phyloP scores from a whole-genome alignment of 2,329 filamentous ascomycete genomes.

The Ophiostoma ulmi region DNA sequence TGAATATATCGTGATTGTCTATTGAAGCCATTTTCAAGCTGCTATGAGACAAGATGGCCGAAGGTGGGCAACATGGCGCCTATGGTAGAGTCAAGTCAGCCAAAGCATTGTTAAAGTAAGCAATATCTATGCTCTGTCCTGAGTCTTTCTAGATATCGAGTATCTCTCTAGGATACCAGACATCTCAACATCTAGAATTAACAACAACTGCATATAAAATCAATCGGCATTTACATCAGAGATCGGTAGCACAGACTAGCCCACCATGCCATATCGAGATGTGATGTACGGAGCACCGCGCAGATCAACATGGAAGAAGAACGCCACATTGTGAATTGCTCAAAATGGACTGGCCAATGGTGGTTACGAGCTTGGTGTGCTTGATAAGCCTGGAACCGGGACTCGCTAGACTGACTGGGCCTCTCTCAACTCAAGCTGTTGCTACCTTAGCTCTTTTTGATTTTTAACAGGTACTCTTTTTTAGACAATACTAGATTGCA shows the following conservation, averaged over 20 bases:
- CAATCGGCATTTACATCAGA: neutral
- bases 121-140: neutral
- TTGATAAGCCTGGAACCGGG: neutral
- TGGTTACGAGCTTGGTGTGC: neutral
- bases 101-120: neutral
- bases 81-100: neutral
- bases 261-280: constrained; percentile 11
- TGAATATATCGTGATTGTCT: neutral
- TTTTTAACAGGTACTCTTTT: neutral
- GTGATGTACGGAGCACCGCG: constrained; percentile 12
- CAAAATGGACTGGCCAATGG: neutral
- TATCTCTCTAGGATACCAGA: neutral
- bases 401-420: no score
- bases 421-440: neutral
- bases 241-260: neutral
- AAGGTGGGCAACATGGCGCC: neutral
- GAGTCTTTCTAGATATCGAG: no score
- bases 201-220: neutral
- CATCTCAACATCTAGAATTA: neutral
- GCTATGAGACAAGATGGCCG: neutral
- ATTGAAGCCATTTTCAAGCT: neutral
- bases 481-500: neutral
- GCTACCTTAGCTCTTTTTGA: neutral
- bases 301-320: constrained; percentile 1
- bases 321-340: neutral